Conservation (phyloP, 1,284 basidiomycete species). For the Rhodotorula sp. region DNA sequence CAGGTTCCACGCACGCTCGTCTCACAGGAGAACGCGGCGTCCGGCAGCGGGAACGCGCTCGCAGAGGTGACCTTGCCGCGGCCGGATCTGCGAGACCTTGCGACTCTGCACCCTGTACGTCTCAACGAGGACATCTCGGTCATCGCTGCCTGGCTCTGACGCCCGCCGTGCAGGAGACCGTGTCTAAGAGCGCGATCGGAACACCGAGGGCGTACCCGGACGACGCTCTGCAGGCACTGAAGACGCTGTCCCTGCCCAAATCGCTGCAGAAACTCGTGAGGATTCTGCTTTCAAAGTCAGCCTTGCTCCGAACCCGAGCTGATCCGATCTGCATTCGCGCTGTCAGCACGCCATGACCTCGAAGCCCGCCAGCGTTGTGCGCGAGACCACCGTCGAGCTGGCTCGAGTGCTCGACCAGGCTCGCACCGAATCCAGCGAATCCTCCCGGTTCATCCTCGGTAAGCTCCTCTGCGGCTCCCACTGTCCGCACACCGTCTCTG, state of each 20-base stretch:
- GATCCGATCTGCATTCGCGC: neutral
- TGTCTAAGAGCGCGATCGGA: conserved; percentile 21
- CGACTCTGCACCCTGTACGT: conserved; percentile 25
- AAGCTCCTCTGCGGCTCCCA: neutral
- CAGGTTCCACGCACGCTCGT: neutral
- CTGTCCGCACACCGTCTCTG: neutral
- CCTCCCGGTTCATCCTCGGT: conserved; percentile 26
- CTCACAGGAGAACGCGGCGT: conserved; percentile 15
- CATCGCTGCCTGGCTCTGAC: neutral
- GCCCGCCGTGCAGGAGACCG: conserved; percentile 10
- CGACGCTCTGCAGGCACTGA: conserved; percentile 24
- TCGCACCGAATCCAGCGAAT: conserved; percentile 29
- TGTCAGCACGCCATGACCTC: conserved; percentile 65
- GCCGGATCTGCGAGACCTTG: conserved; percentile 18
- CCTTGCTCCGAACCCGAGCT: neutral
- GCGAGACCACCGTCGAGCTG: conserved; percentile 61
- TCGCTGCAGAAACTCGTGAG: conserved; percentile 25
- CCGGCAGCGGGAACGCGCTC: conserved; percentile 22
- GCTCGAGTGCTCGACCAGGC: conserved; percentile 58
- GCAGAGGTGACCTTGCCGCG: conserved; percentile 24
- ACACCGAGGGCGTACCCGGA: conserved; percentile 25
- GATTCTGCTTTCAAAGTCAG: neutral
- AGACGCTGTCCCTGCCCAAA: conserved; percentile 20
- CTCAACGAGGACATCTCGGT: too few relatives aligned
- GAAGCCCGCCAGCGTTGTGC: conserved; percentile 64